These are phyloP conservation scores for Cryptosporidium canis DNA, from an alignment of 169 alveolate genomes.

Conservation along the genomic window DNA sequence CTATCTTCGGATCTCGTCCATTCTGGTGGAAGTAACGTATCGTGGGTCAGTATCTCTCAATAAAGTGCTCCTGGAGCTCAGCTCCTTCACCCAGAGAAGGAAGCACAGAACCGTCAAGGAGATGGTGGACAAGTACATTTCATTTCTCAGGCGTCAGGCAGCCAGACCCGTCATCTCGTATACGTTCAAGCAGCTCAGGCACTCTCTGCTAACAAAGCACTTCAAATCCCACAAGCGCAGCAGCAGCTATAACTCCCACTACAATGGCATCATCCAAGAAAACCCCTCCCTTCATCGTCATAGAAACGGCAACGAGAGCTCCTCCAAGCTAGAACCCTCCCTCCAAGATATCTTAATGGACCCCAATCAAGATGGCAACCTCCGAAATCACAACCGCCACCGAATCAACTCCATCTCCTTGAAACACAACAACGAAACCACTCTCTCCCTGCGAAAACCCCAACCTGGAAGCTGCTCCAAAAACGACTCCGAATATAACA, in stretches of 20 bases:
- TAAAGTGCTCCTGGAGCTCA: conserved; percentile 42
- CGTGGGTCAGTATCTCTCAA: conserved; percentile 62
- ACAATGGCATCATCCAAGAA: neutral
- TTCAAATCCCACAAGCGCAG: conserved; percentile 52
- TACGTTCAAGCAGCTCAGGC: conserved; percentile 61
- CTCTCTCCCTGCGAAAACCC: neutral
- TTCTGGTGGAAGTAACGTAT: conserved; percentile 63
- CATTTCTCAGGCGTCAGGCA: conserved; percentile 58
- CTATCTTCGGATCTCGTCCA: conserved; percentile 57
- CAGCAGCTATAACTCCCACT: conserved; percentile 32
- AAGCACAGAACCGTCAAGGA: conserved; percentile 35
- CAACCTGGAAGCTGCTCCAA: neutral
- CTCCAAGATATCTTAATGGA: neutral
- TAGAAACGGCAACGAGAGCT: neutral
- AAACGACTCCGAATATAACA: conserved; percentile 43
- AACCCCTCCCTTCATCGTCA: neutral
- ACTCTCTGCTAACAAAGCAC: conserved; percentile 51
- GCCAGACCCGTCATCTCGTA: conserved; percentile 58
- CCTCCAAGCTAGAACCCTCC: neutral
- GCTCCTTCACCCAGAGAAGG: conserved; percentile 64
- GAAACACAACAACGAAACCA: neutral
- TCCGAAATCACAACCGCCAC: neutral
- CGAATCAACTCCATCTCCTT: neutral
- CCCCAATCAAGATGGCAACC: neutral
- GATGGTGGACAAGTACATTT: conserved; percentile 57